Base-by-base conservation (phyloP, 2,329 filamentous ascomycete genomes). In the Acephala macrosclerotiorum region DNA sequence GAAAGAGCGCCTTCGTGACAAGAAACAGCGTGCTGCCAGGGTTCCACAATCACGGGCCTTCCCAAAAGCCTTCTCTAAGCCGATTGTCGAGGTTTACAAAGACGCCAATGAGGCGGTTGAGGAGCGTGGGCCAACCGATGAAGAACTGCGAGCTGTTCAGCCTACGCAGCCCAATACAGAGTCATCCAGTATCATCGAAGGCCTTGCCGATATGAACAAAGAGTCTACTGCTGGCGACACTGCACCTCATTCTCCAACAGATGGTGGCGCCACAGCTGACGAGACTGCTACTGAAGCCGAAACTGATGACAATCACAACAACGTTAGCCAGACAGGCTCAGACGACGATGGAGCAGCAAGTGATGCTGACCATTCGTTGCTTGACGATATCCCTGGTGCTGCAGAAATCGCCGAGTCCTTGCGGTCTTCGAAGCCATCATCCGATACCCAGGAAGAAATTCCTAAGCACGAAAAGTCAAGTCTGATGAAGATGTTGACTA, bases 1-100 rank as follows among this genome's bases (percentile, higher is more conserved):
- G 59, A 97, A 95, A 73, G 95, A 99, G 79, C 88, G 96, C 53
- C 87, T 96, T 71, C 90, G 92, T 58, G 95, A 98, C 77, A 88
- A 92, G 70, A 91, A 90, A 73, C 91, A 94, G 76, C 84, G 93
- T 66, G 92, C 93, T 29, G 91, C 92, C 55, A 93, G 90, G 74
- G 89, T 91, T 75, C 85, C 87, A 51, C 84, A 85, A 76, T 92
- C 93, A 16, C 87, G 94, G 68, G 93, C 93, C 0, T 95, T 95
- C 76, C 95, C 96, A 22, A 88, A 96, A 70, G 93, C 94, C 47
- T 94, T 93, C 20, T 96, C 95, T n/a, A 96, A 94, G 74, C 94
- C 96, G 7, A 95, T 96, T 66, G 94, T 99, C 18, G 93, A 98
- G 77, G 94, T 99, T 9, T 99, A 98, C 76, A 91, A 92, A 71